These are phyloP conservation scores for Blastocystis sp. DNA, from an alignment of 352 stramenopile species.

Conservation along the genomic window DNA sequence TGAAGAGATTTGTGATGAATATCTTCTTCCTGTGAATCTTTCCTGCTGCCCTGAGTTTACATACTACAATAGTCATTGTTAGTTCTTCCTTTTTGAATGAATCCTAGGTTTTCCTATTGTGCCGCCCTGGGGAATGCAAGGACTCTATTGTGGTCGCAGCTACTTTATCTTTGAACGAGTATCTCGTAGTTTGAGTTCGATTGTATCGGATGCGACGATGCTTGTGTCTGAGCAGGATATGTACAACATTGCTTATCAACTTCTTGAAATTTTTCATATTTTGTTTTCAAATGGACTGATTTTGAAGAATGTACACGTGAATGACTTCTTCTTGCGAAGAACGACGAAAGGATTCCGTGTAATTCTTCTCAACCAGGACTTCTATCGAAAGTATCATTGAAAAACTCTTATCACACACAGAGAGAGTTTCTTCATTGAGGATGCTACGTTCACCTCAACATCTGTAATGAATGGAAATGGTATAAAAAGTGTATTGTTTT, in stretches of 20 bases:
- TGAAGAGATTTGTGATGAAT: neutral
- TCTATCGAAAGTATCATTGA: neutral
- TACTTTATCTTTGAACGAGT: conserved; percentile 49
- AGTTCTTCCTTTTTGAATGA: neutral
- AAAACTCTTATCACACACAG: neutral
- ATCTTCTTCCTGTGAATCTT: conserved; percentile 12
- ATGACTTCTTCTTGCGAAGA: conserved; percentile 36
- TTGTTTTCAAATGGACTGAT: neutral
- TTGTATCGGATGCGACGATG: neutral
- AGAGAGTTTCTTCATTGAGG: conserved; percentile 14
- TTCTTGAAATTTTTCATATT: conserved; percentile 1
- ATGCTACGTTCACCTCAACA: conserved; percentile 39
- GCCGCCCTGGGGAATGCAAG: neutral
- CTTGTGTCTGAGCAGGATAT: neutral
- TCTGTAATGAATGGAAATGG: conserved; percentile 29
- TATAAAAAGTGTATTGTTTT: neutral
- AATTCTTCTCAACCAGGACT: conserved; percentile 49
- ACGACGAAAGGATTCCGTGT: conserved; percentile 25
- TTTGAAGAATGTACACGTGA: conserved; percentile 41
- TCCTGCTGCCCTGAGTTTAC: neutral
- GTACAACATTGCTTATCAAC: neutral
- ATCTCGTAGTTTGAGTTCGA: neutral
- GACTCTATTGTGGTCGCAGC: conserved; percentile 13
- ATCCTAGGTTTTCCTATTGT: conserved; percentile 43
- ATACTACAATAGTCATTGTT: conserved; percentile 55